Percentiles rank a stretch among this genome's conserved stretches.
Conservation (phyloP, 257 asterid species). For the Henckelia pumila region DNA sequence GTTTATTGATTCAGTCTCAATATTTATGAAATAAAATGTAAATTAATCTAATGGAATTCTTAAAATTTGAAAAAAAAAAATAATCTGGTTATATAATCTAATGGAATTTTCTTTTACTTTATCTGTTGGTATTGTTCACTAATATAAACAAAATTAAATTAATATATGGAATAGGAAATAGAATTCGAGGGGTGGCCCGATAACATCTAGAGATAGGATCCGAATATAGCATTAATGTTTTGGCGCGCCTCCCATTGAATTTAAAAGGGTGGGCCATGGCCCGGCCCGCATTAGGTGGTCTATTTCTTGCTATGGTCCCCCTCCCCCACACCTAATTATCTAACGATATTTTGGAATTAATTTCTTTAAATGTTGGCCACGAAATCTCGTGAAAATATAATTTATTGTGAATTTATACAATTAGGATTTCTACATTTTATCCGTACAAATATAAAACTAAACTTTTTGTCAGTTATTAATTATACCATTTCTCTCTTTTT, state of each 20-base stretch:
- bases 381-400: constrained; percentile 18
- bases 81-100: too few species aligned
- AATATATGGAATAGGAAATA: too few species aligned
- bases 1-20: too few species aligned
- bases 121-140: too few species aligned
- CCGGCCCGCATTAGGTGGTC: constrained; percentile 16
- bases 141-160: too few species aligned
- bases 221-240: constrained; percentile 5
- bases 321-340: constrained; percentile 20
- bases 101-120: too few species aligned
- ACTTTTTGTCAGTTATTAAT: neutral
- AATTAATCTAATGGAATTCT: too few species aligned
- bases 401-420: neutral
- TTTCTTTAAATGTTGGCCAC: constrained; percentile 12
- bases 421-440: neutral
- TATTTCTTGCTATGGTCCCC: constrained; percentile 21
- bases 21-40: too few species aligned
- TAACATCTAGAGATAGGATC: neutral
- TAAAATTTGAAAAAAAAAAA: too few species aligned
- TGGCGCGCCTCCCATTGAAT: constrained; percentile 31
- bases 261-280: constrained; percentile 28
- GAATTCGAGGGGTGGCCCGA: too few species aligned
- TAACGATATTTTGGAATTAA: constrained; percentile 1
- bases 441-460: neutral
- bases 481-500: neutral